Evolutionary conservation across 805 yeast genomes (phyloP), one percentile per base, ranked within the genome.

Genomic region (Ascoidea asiatica): DNA sequence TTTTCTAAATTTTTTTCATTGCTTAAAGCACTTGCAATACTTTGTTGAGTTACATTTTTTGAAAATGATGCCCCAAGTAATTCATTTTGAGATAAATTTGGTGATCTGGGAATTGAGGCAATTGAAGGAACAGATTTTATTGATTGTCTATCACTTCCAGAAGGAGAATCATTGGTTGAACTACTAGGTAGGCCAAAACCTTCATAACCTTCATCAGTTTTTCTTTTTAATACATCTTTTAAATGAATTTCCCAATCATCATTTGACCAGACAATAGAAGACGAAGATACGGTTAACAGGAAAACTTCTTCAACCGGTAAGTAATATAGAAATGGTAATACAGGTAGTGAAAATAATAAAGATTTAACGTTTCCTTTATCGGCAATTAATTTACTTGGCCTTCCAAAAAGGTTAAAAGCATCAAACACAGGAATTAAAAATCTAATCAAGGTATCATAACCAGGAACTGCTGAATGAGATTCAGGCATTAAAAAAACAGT

Each of bases 401-500:
- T 71, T 19, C 95, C 95, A 55, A 86, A 86, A 38, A 87, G 68
- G 47, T 72, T 73, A 65, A 84, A 87, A 1, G 86, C 73, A 56
- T 87, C 94, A 52, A 83, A 64, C 13, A 81, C 60, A 5, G 92
- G 95, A 23, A 86, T 71, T 49, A 83, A 65, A 56, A 81, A 83
- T 51, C 95, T 68, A 46, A 86, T 81, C 64, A 86, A 69, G n/a
- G 90, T 86, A 60, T 86, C 95, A 52, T 75, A 78, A 19, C 89
- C 89, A 4, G 77, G 77, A 18, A 87, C 94, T 6, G 90, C 83
- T 5, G 89, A 85, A 55, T 84, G 95, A 46, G 73, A 67, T 47
- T 78, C 83, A 8, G 95, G 95, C 92, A 87, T 84, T 54, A 86
- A 60, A 58, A 85, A 86, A 43, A 86, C 72, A 3, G 79, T 68